A percentile compares a stretch with the other conserved stretches of the same genome.
phyloP scores from a whole-genome alignment of 2,329 filamentous ascomycete species.

The Pyricularia sp. region DNA sequence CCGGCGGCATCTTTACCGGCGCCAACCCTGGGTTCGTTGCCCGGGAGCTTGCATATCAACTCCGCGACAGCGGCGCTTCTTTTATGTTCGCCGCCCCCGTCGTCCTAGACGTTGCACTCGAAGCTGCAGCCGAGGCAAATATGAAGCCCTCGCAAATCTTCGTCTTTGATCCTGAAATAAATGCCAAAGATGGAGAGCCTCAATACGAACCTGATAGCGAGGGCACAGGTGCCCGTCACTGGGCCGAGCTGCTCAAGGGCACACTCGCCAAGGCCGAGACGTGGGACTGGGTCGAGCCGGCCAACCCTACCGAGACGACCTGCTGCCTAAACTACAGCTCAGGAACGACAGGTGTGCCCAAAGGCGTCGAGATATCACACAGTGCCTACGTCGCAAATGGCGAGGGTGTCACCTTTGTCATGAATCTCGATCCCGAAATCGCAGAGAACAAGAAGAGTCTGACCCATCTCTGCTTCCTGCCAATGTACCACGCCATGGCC shows the following conservation, averaged over 20 bases:
- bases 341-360: conserved; percentile 73
- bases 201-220: background rate
- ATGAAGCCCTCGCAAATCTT: conserved; percentile 50
- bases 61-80: conserved; percentile 59
- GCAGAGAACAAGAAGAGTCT: conserved; percentile 28
- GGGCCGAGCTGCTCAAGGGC: conserved; percentile 48
- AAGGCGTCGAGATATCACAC: conserved; percentile 78
- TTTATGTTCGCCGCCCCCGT: conserved; percentile 57
- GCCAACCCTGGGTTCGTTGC: conserved; percentile 39
- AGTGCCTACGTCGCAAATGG: conserved; percentile 66
- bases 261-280: conserved; percentile 35
- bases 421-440: conserved; percentile 33
- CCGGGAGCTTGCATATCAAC: conserved; percentile 66
- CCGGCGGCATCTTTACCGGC: conserved; percentile 69
- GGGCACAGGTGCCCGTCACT: conserved; percentile 42
- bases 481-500: conserved; percentile 66
- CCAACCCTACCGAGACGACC: conserved; percentile 39
- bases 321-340: conserved; percentile 72
- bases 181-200: conserved; percentile 4
- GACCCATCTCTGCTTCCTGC: conserved; percentile 57
- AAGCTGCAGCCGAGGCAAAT: conserved; percentile 52
- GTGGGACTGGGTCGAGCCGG: conserved; percentile 55
- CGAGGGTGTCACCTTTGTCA: conserved; percentile 43
- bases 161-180: conserved; percentile 42
- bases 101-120: conserved; percentile 52